Evolutionary conservation across 163 green algal genomes (phyloP), one percentile per base, ranked within the genome.

Genomic region (Picocystis sp.): DNA sequence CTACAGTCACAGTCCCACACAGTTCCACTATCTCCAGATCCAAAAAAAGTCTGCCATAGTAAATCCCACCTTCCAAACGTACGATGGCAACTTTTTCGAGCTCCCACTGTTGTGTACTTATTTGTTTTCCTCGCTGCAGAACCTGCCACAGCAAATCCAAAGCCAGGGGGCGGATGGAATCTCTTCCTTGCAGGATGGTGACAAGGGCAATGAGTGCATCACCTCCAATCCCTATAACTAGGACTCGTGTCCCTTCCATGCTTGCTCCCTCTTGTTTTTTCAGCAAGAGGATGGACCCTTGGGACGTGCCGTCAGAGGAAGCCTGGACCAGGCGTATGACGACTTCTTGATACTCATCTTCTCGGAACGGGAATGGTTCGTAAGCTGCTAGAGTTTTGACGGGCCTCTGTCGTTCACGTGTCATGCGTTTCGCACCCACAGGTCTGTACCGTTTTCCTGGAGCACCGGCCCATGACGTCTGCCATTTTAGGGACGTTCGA

Each of bases 1-100:
- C 53, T 23, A 35, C 53, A 60, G 13, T 60, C 53, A 25, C 53
- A 60, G 53, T 60, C 53, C 53, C 53, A 60, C 6, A 53, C 12
- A 24, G 35, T 56, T 19, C 33, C 53, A n/a, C 22, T 52, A 15
- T 60, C 53, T 23, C 15, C 21, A 9, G 24, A 44, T 9, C 43
- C 53, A 45, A 60, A 60, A 13, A 60, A 9, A 60, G 22, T 8
- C 53, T 45, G 24, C 53, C 53, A 45, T 46, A 46, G 53, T 56
- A 60, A 6, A 52, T 56, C 21, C 43, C 53, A 52, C 41, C 41
- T 45, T 25, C n/a, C 21, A 56, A n/a, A 13, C 41, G 23, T 12
- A 60, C 41, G 17, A 60, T 56, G 42, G 53, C 53, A 6, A 60
- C 34, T 12, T 25, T 45, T 11, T 15, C 41, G 5, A 60, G 53